A percentile compares a stretch with the other conserved stretches of the same genome.
Evolutionary conservation across 108 stramenopile species (phyloP).

Genomic region (Skeletonema grethae): DNA sequence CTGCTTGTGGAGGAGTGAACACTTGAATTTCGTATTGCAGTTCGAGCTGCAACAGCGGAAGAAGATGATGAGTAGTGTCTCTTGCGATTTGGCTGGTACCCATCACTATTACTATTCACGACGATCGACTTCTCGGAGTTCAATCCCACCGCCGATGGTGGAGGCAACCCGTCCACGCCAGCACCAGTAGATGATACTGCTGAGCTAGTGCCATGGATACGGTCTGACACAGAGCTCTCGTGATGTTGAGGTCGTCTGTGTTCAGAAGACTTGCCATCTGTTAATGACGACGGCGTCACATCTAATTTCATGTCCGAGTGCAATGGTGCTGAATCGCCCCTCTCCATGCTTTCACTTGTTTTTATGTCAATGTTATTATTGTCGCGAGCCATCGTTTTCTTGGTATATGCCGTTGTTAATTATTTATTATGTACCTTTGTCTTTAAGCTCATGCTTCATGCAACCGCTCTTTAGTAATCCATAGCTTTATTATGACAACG

Average conservation of each 20-base stretch:
- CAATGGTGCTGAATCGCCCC: background rate
- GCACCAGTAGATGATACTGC: background rate
- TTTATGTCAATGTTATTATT: slow-evolving; percentile 2
- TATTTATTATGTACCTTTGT: background rate
- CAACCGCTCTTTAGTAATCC: background rate
- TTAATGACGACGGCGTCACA: background rate
- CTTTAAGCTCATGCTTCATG: background rate
- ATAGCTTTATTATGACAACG: background rate
- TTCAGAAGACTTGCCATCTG: background rate
- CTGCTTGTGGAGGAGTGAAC: background rate
- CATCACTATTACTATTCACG: background rate
- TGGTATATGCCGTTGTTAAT: background rate
- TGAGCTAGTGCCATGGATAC: background rate
- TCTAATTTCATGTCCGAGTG: slow-evolving; percentile 4
- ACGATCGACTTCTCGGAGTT: background rate
- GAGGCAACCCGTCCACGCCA: background rate
- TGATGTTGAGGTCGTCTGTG: background rate
- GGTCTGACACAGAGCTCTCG: background rate
- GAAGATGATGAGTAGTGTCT: slow-evolving; percentile 2
- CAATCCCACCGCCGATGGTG: background rate
- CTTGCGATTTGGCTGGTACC: background rate
- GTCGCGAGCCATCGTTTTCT: background rate
- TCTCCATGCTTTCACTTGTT: background rate
- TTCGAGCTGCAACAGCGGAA: background rate
- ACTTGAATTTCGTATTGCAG: slow-evolving; percentile 1